phyloP scores from a whole-genome alignment of 352 stramenopile species.

The Pythium phragmitis region DNA sequence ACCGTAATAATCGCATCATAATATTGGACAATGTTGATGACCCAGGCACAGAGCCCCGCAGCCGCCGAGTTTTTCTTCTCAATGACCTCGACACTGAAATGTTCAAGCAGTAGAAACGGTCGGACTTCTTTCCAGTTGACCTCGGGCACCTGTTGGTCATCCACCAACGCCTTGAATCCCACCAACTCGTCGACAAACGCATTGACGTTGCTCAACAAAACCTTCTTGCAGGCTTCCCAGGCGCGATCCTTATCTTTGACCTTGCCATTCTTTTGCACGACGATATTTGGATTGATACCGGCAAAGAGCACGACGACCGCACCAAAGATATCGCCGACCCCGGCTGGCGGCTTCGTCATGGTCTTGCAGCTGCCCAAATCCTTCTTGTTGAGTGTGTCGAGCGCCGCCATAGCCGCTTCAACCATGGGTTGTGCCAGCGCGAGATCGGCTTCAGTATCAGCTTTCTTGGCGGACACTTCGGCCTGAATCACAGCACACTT shows the following conservation, averaged over 20 bases:
- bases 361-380: constrained; percentile 91
- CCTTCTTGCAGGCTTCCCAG: constrained; percentile 94
- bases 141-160: constrained; percentile 66
- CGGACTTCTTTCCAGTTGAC: constrained; percentile 84
- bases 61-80: constrained; percentile 85
- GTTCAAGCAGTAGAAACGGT: constrained; percentile 70
- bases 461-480: constrained; percentile 91
- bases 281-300: constrained; percentile 63
- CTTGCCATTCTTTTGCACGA: constrained; percentile 92
- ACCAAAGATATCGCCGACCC: constrained; percentile 86
- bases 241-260: constrained; percentile 92
- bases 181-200: constrained; percentile 93
- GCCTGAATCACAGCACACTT: constrained; percentile 91
- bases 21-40: constrained; percentile 93
- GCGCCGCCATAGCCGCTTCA: constrained; percentile 83
- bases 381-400: constrained; percentile 91
- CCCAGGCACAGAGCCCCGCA: constrained; percentile 75
- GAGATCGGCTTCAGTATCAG: constrained; percentile 75
- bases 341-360: constrained; percentile 88
- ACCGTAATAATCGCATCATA: constrained; percentile 94
- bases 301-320: constrained; percentile 78
- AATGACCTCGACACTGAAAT: constrained; percentile 82
- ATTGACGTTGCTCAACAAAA: constrained; percentile 91
- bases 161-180: constrained; percentile 65
- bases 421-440: constrained; percentile 79